Evolutionary conservation across 1,284 basidiomycete genomes (phyloP).

Genomic region (Takashimella koratensis): DNA sequence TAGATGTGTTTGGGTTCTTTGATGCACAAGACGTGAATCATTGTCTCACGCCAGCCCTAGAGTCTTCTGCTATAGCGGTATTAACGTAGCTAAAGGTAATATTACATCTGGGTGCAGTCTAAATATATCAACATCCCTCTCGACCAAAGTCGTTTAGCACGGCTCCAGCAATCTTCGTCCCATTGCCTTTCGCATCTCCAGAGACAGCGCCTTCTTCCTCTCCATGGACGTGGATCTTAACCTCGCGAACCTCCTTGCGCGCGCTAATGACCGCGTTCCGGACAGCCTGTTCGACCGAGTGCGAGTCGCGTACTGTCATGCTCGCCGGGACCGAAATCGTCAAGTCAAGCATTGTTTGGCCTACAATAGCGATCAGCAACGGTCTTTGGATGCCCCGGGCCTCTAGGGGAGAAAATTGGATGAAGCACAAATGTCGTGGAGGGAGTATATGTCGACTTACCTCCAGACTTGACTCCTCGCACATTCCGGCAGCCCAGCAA

Average conservation of each 20-base stretch:
- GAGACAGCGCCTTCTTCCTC: conserved; percentile 16
- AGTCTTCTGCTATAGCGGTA: too few relatives aligned
- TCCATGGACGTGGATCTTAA: conserved; percentile 64
- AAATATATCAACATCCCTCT: neutral
- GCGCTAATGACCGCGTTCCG: conserved; percentile 58
- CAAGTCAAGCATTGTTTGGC: conserved; percentile 45
- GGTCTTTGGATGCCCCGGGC: too few relatives aligned
- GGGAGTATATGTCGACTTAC: too few relatives aligned
- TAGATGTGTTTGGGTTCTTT: too few relatives aligned
- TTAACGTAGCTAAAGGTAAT: too few relatives aligned
- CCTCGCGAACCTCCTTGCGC: conserved; percentile 71
- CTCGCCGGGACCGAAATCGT: conserved; percentile 62
- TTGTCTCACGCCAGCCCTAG: too few relatives aligned
- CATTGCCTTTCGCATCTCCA: neutral
- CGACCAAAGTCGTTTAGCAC: conserved; percentile 1
- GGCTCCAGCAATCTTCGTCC: too few relatives aligned
- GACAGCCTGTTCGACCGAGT: conserved; percentile 63
- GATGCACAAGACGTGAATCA: too few relatives aligned
- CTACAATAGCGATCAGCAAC: conserved; percentile 16
- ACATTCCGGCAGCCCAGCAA: conserved; percentile 63
- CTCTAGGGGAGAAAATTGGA: too few relatives aligned
- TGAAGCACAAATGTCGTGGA: too few relatives aligned
- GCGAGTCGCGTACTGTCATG: conserved; percentile 60
- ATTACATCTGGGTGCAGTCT: too few relatives aligned
- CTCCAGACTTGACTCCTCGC: conserved; percentile 71